These are phyloP conservation scores for Populus nigra DNA, from an alignment of 345 rosid species.

Conservation along the genomic window DNA sequence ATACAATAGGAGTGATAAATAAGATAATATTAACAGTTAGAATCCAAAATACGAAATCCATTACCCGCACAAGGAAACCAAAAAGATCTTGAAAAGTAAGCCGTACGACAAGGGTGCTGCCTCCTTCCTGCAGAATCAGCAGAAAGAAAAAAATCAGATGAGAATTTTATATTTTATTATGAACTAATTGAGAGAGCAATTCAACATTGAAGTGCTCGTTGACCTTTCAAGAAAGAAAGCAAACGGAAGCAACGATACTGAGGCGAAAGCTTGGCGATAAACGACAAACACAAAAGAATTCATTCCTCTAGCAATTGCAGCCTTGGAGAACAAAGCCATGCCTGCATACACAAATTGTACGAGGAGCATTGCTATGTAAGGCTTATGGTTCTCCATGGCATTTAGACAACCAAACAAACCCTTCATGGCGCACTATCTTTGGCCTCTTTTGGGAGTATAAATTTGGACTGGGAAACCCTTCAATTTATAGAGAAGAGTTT, in stretches of 20 bases:
- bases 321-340: slow-evolving; percentile 77
- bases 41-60: slow-evolving; percentile 5
- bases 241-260: slow-evolving; percentile 60
- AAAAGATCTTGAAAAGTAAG: slow-evolving; percentile 47
- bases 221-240: slow-evolving; percentile 81
- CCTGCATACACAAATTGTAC: slow-evolving; percentile 69
- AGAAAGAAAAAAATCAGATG: background rate
- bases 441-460: background rate
- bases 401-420: slow-evolving; percentile 11
- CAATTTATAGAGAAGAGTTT: slow-evolving; percentile 9
- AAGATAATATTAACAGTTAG: background rate
- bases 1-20: background rate
- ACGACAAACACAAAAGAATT: slow-evolving; percentile 72
- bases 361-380: slow-evolving; percentile 58
- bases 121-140: slow-evolving; percentile 37
- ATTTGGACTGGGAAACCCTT: background rate
- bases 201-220: background rate
- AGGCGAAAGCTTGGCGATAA: slow-evolving; percentile 78
- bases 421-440: slow-evolving; percentile 21
- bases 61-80: slow-evolving; percentile 53
- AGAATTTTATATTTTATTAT: background rate
- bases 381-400: slow-evolving; percentile 38
- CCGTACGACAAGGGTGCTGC: slow-evolving; percentile 41
- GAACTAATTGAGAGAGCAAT: background rate
- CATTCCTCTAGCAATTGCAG: slow-evolving; percentile 69